phyloP scores from a whole-genome alignment of 2,329 filamentous ascomycete genomes.

The Rugonectria rugulosa region DNA sequence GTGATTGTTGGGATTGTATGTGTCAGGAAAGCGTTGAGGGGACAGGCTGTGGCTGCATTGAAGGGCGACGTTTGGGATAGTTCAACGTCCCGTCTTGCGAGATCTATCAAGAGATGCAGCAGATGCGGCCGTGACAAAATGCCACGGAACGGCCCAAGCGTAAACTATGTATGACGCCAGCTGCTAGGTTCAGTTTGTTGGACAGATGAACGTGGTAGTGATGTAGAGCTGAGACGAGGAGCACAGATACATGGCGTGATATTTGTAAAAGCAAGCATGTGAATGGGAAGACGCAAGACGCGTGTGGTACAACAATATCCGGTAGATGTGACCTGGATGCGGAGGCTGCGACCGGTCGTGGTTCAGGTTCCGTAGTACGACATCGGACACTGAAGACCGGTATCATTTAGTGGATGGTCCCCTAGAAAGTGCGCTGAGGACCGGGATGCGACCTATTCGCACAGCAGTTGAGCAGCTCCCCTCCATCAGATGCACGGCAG shows the following conservation, averaged over 20 bases:
- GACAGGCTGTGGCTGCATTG: no score
- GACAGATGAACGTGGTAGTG: background rate
- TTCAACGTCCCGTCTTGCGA: background rate
- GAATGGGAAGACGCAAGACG: constrained; percentile 16
- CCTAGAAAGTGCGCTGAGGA: constrained; percentile 11
- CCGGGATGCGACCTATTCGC: no score
- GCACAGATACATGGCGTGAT: constrained; percentile 12
- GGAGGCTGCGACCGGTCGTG: no score
- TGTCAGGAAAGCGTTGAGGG: constrained; percentile 1
- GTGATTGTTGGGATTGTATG: constrained; percentile 3
- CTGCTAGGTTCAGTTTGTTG: background rate
- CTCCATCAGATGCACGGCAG: no score
- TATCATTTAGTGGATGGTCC: background rate
- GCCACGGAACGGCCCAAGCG: background rate
- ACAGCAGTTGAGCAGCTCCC: no score
- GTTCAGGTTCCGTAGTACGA: background rate
- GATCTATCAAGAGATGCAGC: background rate
- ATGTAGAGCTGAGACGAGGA: constrained; percentile 10
- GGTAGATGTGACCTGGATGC: background rate
- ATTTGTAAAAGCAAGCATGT: constrained; percentile 14
- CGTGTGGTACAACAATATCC: background rate
- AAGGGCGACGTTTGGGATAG: no score
- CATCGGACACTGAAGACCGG: constrained; percentile 22
- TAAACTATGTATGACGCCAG: no score
- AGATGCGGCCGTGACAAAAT: background rate